A percentile compares a stretch with the other conserved stretches of the same genome.
Conservation (phyloP, 306 rosid species). For the Begonia fuchsioides region DNA sequence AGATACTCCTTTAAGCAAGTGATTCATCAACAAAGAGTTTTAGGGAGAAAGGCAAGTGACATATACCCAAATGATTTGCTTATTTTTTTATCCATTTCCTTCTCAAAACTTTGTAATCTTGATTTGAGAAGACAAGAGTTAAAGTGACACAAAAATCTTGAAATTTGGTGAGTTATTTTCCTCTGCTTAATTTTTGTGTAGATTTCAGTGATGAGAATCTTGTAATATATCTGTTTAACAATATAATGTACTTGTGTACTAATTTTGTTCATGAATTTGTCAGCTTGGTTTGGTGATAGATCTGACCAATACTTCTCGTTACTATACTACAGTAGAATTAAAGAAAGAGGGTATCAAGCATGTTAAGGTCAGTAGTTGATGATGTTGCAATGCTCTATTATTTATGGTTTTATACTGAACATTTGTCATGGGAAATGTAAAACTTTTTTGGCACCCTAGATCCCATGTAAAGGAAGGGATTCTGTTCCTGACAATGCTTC, state of each 20-base stretch:
- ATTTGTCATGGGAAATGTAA: conserved; percentile 12
- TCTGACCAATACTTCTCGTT: conserved; percentile 82
- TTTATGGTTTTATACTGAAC: conserved; percentile 2
- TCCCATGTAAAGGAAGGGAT: conserved; percentile 86
- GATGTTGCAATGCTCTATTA: conserved; percentile 8
- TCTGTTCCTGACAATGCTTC: conserved; percentile 85
- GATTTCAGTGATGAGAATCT: too few relatives aligned
- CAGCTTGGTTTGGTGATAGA: conserved; percentile 99
- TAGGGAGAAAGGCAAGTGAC: conserved; percentile 69
- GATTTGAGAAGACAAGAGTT: too few relatives aligned
- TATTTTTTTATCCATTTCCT: too few relatives aligned
- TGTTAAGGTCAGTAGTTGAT: conserved; percentile 53
- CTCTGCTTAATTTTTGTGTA: too few relatives aligned
- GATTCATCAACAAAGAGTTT: conserved; percentile 84
- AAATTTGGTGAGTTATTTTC: too few relatives aligned
- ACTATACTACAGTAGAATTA: conserved; percentile 66
- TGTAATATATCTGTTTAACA: too few relatives aligned
- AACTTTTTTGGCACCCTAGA: conserved; percentile 41
- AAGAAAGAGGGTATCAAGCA: conserved; percentile 96
- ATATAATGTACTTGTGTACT: too few relatives aligned
- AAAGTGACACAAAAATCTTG: too few relatives aligned
- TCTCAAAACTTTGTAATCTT: too few relatives aligned
- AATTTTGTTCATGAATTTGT: conserved; percentile 22
- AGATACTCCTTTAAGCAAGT: conserved; percentile 99
- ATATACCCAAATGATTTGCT: background rate